A percentile compares a stretch with the other conserved stretches of the same genome.
These are phyloP conservation scores for Pichia sp. DNA, from an alignment of 1,139 yeast genomes.

Conservation along the genomic window DNA sequence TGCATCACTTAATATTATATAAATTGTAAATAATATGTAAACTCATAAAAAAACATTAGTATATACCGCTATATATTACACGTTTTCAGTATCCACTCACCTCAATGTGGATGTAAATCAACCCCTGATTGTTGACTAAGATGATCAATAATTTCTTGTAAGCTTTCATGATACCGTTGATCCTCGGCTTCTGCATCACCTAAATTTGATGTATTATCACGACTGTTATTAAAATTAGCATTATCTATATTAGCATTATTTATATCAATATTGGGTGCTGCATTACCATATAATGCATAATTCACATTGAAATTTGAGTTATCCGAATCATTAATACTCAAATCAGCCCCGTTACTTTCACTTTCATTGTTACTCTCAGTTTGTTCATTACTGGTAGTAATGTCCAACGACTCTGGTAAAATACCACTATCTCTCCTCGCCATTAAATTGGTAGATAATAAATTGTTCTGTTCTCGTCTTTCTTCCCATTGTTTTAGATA, in stretches of 20 bases:
- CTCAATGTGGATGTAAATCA: constrained; percentile 2
- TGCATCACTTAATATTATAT: not conserved
- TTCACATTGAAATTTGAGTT: not conserved
- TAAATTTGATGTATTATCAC: not conserved
- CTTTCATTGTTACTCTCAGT: not conserved
- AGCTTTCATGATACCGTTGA: not conserved
- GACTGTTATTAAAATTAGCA: too few species aligned
- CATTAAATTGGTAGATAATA: constrained; percentile 9
- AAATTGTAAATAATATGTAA: not conserved
- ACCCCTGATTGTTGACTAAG: constrained; percentile 7
- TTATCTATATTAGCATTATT: not conserved
- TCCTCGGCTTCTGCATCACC: not conserved
- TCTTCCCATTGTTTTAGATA: constrained; percentile 11
- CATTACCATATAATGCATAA: constrained; percentile 10
- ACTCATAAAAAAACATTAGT: not conserved
- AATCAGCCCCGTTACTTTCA: constrained; percentile 1
- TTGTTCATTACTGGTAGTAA: not conserved
- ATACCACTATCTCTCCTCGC: not conserved
- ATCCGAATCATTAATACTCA: not conserved
- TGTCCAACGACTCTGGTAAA: not conserved
- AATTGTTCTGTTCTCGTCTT: constrained; percentile 1
- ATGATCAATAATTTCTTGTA: constrained; percentile 1
- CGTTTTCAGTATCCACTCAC: not conserved
- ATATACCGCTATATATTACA: not conserved
- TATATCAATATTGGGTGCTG: not conserved